Evolutionary conservation across 495 filamentous ascomycete genomes (phyloP), one percentile per base, ranked within the genome.

Genomic region (Peziza echinospora): DNA sequence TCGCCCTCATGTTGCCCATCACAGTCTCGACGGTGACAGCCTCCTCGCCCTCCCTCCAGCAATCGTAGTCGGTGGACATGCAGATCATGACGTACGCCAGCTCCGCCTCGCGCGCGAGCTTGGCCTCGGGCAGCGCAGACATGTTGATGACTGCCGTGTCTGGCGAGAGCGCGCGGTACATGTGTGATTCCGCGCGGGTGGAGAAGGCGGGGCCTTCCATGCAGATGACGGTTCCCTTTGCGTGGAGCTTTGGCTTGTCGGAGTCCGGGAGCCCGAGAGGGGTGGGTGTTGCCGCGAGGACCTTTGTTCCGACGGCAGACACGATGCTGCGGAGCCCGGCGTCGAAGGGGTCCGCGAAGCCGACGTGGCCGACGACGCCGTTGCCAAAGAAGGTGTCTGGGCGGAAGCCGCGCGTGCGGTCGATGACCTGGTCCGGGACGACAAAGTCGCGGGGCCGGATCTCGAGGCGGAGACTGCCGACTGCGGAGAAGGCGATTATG

Each of bases 21-120:
- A 99, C 91, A 80, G 93, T 93, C 59, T 82, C 82, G 6, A 99
- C 89, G 49, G 81, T 85, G 26, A 99, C 89, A 37, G 66, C 65
- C 47, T 73, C 75, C 34, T 78, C 80, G 41, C 72, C 76, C 5
- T 68, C 67, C 24, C 82, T 80, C 89, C 89, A 96, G 72, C 86
- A 93, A 63, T 99, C 91, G 57, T 99, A 99, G 65, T 99, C 89
- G 21, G 89, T 99, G 23, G 80, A 78, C 91, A 99, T 99, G 69
- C 87, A 94, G 53, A 99, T 87, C 74, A 94, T 87, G 66, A 87
- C 83, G 59, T 93, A 94, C 13, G 79, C 80, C 52, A 99, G 78
- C 67, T 99, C 91, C 4, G 91, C 91, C 67, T 99, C 89, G 25
- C 81, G 72, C 5, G 89, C 89, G 10, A 99, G 75, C 68, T 96